Base-by-base conservation (phyloP, 768 basidiomycete species). In the Xanthoconium purpureum region DNA sequence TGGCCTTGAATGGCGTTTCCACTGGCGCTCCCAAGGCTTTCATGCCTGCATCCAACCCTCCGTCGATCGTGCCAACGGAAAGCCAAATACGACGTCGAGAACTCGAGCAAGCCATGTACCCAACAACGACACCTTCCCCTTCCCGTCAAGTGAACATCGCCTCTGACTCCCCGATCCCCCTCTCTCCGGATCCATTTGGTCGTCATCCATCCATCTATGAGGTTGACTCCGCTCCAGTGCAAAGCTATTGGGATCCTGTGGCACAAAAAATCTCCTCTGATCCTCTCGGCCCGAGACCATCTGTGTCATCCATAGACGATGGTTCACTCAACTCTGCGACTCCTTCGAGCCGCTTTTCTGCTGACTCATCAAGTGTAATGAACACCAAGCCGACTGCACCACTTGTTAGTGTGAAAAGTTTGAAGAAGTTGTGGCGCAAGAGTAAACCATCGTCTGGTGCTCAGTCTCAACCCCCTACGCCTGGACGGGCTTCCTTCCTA, bases 101-200 rank as follows among this genome's bases (percentile, higher is more conserved):
- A 58, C 79, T 84, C 52, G 78, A 83, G 50, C 75, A 78, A 30
- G 69, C 66, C 13, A 64, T 74, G 18, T 87, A 84, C 67, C 77
- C 79, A 24, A 66, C 75, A 30, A 68, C 73, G 42, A 67, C 71
- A 29, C 66, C 71, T 18, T 61, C 72, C 28, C 59, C 69, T 52
- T 61, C 66, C 32, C 60, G 35, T 52, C 63, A 66, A 50, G 44
- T 62, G 57, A 51, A 66, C 54, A 37, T 56, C 63, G 44, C 61
- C 32, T 57, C 73, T 10, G 77, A 76, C 40, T 84, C 85, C 2
- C 86, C 88, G 20, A 88, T 91, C 53, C 91, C 91, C 38, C 75
- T 91, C n/a, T 88, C 89, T 11, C 88, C 90, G 9, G 90, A 92
- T 72, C 90, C 90, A 29, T 91, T 92, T 64, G 84, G 86, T 12